Evolutionary conservation across 2,329 filamentous ascomycete genomes (phyloP), one percentile per base, ranked within the genome.

Genomic region (Clarireedia paspali): DNA sequence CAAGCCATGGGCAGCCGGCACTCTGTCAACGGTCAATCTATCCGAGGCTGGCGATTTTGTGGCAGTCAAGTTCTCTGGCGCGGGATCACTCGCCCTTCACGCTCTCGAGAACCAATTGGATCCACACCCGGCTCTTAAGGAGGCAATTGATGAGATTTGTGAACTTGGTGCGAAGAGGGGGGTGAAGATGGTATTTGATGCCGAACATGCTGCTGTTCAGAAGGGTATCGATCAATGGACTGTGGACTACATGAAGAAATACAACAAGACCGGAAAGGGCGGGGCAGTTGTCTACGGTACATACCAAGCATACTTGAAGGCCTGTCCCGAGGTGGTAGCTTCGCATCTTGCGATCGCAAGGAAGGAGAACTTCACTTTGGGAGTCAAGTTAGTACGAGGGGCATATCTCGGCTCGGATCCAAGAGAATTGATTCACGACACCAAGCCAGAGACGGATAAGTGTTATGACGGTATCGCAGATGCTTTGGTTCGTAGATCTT

Each of bases 151-250:
- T 62, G 76, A 82, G 49, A 85, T 95, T 61, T 95, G 90, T 72
- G 75, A 84, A 47, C 79, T 87, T 15, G 90, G 90, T 0, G 77
- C 81, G 2, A 74, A 80, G 39, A 83, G 85, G 51, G 82, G 85
- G 24, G 82, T 95, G 2, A 79, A 82, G 3, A 77, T 96, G 1
- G 80, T 95, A 2, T 89, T 95, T 60, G 89, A 95, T 60, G 91
- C 90, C 1, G 91, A 96, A 72, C 89, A 95, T 70, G 84, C 85
- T 56, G 79, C 81, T 55, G 79, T 94, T 30, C 89, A 95, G 72
- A 74, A 79, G 5, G 89, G 89, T 6, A 92, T 95, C 59, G 86
- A 94, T 68, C 79, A 82, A 63, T 92, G 90, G 87, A 89, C 85
- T 5, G 71, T 94, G 50, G 73, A 79, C n/a, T 86, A 90, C 63